phyloP scores from a whole-genome alignment of 495 filamentous ascomycete genomes.

The Neurospora sp. region DNA sequence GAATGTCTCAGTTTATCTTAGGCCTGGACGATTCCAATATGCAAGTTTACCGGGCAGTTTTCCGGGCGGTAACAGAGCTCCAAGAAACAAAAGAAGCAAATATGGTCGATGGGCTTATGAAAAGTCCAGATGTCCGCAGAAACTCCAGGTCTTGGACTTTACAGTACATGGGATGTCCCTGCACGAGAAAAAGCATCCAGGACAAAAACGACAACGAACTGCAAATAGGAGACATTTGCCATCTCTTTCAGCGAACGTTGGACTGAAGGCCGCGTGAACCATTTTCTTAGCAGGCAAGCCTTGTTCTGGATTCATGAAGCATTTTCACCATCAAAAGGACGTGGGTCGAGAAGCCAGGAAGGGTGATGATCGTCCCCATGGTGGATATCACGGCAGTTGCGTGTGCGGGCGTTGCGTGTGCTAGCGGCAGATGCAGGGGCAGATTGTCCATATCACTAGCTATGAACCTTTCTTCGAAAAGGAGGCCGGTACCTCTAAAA shows the following conservation, averaged over 20 bases:
- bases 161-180: neutral
- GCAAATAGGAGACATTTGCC: neutral
- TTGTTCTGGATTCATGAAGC: neutral
- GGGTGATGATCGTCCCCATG: neutral
- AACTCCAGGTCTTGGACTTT: neutral
- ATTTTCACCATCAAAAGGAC: neutral
- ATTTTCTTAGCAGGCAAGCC: neutral
- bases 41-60: neutral
- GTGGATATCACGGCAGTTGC: neutral
- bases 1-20: neutral
- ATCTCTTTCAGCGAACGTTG: neutral
- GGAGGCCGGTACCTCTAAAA: neutral
- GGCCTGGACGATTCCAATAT: neutral
- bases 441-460: neutral
- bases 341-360: neutral
- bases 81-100: neutral
- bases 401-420: neutral
- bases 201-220: neutral
- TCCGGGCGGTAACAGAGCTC: neutral
- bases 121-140: neutral
- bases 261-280: neutral
- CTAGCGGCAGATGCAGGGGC: neutral
- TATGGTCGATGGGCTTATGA: neutral
- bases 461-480: neutral
- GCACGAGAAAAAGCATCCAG: neutral